Base-by-base conservation (phyloP, 2,329 filamentous ascomycete species). In the Ilyonectria mors-panacis region DNA sequence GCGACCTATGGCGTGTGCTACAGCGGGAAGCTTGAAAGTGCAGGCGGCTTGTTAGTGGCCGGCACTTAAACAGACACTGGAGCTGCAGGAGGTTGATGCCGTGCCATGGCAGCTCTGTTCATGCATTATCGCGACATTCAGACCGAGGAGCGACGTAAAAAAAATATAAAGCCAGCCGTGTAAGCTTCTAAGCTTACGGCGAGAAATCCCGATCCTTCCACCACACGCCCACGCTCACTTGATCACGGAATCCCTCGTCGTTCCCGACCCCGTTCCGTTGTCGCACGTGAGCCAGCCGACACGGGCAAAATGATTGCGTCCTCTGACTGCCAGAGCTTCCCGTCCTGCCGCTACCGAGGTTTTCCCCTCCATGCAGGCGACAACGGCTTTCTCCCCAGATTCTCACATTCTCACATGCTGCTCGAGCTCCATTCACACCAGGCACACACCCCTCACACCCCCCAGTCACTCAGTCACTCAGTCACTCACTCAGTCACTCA, bases 351-450 rank as follows among this genome's bases (percentile, higher is more conserved):
- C 28, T 57, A 48, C 67, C 67, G 67, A 70, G 65, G 67, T 70
- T 70, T 65, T 63, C 48, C 65, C 67, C 50, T 33, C 26, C 7
- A 6, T 39, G 33, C 15, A 9, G 12, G 53, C 26, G 28, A 21
- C 17, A 17, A 30, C n/a, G 33, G 21, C 17, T 28, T 26, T 39
- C 56, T 28, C 67, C 59, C 63, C 54, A 59, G 65, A 59, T 70
- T 75, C 71, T 74, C 73, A 75, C 73, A 76, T 76, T 23, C 21
- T 23, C 71, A 63, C 67, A 68, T 42, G 19, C 26, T 26, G 28
- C 30, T 55, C 59, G 54, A 48, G 37, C 59, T 62, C 37, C 42
- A 33, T 64, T 69, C 58, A 67, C 56, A 68, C 58, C 65, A 59
- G 55, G 64, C 50, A 42, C 56, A 44, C 54, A 48, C 28, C 50